phyloP scores from a whole-genome alignment of 345 rosid genomes.

The Brassica carinata region DNA sequence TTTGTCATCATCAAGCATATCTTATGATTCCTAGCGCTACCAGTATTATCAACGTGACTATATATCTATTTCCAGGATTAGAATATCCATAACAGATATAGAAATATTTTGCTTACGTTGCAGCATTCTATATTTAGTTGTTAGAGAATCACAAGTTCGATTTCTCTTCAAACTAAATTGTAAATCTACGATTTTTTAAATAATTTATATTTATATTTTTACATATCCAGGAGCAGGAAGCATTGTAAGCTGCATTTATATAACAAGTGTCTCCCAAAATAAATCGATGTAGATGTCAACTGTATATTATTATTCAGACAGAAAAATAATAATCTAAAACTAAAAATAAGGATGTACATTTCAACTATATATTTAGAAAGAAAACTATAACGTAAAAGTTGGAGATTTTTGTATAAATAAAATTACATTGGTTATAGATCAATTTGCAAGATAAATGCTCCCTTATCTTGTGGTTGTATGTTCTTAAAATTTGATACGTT shows the following conservation, averaged over 20 bases:
- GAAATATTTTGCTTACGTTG: background rate
- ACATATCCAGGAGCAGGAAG: background rate
- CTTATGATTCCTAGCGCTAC: background rate
- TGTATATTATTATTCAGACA: background rate
- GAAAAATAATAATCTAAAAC: background rate
- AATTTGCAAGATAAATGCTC: background rate
- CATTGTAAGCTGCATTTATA: background rate
- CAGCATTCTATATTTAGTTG: background rate
- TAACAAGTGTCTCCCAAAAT: background rate
- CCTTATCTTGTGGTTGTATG: background rate
- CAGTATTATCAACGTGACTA: background rate
- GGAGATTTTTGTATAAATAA: background rate
- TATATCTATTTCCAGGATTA: background rate
- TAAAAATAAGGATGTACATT: background rate
- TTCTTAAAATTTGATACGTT: background rate
- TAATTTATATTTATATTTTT: too few species aligned
- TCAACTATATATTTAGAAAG: background rate
- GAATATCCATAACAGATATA: background rate
- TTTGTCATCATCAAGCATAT: background rate
- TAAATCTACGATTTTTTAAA: background rate
- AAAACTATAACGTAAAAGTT: background rate
- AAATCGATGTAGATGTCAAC: background rate
- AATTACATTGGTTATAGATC: background rate
- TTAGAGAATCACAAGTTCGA: background rate
- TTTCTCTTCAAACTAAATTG: background rate